Base-by-base conservation (phyloP, 1,139 yeast genomes). In the Meyerozyma guilliermondii region DNA sequence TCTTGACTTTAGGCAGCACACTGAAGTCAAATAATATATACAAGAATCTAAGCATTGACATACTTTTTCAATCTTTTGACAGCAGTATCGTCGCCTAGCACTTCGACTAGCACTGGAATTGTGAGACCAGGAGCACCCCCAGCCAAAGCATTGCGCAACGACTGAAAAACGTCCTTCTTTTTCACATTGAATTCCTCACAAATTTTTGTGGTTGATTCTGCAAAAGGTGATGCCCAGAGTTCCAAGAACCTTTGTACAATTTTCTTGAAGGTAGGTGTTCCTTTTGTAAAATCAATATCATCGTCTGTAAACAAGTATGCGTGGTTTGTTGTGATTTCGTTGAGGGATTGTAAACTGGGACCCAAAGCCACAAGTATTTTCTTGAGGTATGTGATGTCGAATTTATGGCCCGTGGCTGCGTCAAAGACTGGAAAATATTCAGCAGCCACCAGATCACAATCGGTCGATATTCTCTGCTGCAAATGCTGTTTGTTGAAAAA, bases 401-500 rank as follows among this genome's bases (percentile, higher is more conserved):
- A 50, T 13, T 48, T 44, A 4, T 10, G 30, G 9, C 36, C 37
- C 5, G 58, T 47, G n/a, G 48, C 44, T 16, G 41, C 29, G 2
- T 43, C 31, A 36, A 65, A 63, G 2, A 41, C 45, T 5, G 61
- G 60, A 26, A 46, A 55, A 20, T 64, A 60, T 20, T 62, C 58
- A 0, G 65, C 58, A 1, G 74, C 64, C 9, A 76, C 51, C 7
- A 56, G 49, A 0, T 57, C 49, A 13, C 78, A 60, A 40, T 58
- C 55, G 2, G 42, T 48, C 0, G 68, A 47, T 8, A 83, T 54
- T 38, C 65, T 66, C 41, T 57, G 46, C 9, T 62, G 60, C 33
- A 85, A 60, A 56, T 84, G 87, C 47, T 71, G 75, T 55, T 85
- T 86, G 62, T 92, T 91, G 65, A 92, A 86, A 59, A 66, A 86